phyloP scores from a whole-genome alignment of 1,284 basidiomycete species.

The Rhodotorula sp. region DNA sequence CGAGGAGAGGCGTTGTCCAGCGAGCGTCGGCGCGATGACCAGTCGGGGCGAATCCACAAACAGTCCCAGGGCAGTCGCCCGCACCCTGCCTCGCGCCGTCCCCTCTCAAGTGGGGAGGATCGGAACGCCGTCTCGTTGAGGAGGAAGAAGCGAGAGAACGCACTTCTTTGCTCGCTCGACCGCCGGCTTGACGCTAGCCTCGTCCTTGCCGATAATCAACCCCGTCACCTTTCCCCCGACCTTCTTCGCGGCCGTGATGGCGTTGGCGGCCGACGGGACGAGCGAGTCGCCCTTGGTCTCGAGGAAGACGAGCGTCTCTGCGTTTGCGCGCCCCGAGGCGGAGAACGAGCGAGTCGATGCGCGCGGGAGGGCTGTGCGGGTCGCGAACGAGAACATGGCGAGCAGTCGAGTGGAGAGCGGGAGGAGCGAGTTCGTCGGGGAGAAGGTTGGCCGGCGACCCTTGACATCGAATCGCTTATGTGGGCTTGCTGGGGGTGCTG shows the following conservation, averaged over 20 bases:
- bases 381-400: slow-evolving; percentile 15
- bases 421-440: neutral
- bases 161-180: slow-evolving; percentile 79
- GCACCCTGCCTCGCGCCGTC: too few species aligned
- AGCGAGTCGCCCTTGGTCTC: slow-evolving; percentile 82
- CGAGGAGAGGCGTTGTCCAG: too few species aligned
- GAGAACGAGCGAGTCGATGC: slow-evolving; percentile 13
- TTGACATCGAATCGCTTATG: too few species aligned
- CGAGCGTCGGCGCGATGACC: too few species aligned
- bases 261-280: slow-evolving; percentile 80
- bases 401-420: too few species aligned
- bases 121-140: neutral
- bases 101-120: neutral
- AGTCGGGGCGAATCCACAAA: too few species aligned
- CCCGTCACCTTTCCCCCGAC: slow-evolving; percentile 82
- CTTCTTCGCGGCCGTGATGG: slow-evolving; percentile 80
- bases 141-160: slow-evolving; percentile 42
- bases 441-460: too few species aligned
- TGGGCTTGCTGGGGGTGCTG: too few species aligned
- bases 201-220: slow-evolving; percentile 74
- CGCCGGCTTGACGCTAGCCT: slow-evolving; percentile 62
- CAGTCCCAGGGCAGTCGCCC: too few species aligned
- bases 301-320: slow-evolving; percentile 68
- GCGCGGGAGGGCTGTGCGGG: slow-evolving; percentile 5
- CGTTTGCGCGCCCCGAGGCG: slow-evolving; percentile 9